A percentile compares a stretch with the other conserved stretches of the same genome.
Conservation (phyloP, 371 early-diverging fungal species). For the Rhizopus sp. region DNA sequence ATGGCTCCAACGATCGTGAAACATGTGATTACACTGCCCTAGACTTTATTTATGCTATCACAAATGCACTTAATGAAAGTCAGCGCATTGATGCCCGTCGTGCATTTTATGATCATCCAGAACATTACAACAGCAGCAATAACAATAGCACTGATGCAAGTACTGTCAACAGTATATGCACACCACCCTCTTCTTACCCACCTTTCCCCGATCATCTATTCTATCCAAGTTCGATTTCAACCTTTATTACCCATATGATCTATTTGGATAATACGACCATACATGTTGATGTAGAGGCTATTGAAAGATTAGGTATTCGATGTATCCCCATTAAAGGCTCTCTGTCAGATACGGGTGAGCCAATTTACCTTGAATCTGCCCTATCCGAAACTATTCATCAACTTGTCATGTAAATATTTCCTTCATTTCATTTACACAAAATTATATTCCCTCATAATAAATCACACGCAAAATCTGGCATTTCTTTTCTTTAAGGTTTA, state of each 20-base stretch:
- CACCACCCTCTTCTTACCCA: constrained; percentile 30
- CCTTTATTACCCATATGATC: constrained; percentile 71
- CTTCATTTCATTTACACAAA: background rate
- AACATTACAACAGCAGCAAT: constrained; percentile 10
- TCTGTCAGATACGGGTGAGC: constrained; percentile 19
- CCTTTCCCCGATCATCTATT: constrained; percentile 39
- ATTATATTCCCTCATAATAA: background rate
- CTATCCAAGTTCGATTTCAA: constrained; percentile 48
- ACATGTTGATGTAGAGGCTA: constrained; percentile 56
- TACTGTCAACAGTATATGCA: constrained; percentile 11
- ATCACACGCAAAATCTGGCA: no score
- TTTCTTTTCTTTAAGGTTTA: no score
- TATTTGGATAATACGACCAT: constrained; percentile 53
- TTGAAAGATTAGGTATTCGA: constrained; percentile 65
- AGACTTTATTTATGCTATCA: constrained; percentile 71
- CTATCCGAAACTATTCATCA: constrained; percentile 23
- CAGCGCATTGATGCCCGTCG: constrained; percentile 47
- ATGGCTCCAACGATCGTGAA: constrained; percentile 75
- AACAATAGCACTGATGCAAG: constrained; percentile 8
- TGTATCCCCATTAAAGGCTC: constrained; percentile 50
- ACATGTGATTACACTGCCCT: constrained; percentile 68
- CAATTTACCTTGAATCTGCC: constrained; percentile 22
- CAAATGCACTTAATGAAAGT: constrained; percentile 64
- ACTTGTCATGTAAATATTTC: background rate
- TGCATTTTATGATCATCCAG: constrained; percentile 33